Percentiles rank a stretch among this genome's conserved stretches.
Evolutionary conservation across 1,284 basidiomycete genomes (phyloP).

Genomic region (Heterobasidion parviporum): DNA sequence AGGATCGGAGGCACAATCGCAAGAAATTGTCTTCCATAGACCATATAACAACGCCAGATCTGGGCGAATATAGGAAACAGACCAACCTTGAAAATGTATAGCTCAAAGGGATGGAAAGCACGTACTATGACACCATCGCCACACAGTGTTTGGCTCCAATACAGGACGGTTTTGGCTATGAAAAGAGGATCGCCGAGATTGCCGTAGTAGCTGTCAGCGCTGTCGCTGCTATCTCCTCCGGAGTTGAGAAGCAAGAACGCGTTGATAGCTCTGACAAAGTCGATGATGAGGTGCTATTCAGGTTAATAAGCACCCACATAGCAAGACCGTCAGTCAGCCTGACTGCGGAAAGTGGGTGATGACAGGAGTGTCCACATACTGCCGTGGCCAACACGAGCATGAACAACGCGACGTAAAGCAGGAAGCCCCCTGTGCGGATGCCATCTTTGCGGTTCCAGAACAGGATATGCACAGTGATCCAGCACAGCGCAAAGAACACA

Average conservation of each 20-base stretch:
- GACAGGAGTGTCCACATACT: background rate
- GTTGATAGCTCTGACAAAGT: slow-evolving; percentile 4
- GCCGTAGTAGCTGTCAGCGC: slow-evolving; percentile 2
- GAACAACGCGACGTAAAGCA: slow-evolving; percentile 1
- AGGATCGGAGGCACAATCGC: background rate
- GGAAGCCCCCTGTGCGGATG: slow-evolving; percentile 1
- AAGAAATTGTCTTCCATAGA: background rate
- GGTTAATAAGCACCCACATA: too few species aligned
- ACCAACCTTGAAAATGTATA: background rate
- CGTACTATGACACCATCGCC: slow-evolving; percentile 7
- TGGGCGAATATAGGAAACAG: background rate
- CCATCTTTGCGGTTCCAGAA: background rate
- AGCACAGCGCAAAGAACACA: slow-evolving; percentile 3
- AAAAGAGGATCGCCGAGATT: background rate
- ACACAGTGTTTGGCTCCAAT: slow-evolving; percentile 2
- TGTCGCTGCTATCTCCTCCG: background rate
- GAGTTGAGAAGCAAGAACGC: slow-evolving; percentile 1
- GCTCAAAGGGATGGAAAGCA: background rate
- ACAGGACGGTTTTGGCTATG: background rate
- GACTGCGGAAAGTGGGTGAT: background rate
- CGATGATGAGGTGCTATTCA: background rate
- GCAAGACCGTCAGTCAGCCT: background rate
- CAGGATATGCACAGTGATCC: background rate
- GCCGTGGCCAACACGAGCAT: slow-evolving; percentile 7
- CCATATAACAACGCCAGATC: slow-evolving; percentile 8